Base-by-base conservation (phyloP, 2,329 filamentous ascomycete species). In the Nakataea oryzae region DNA sequence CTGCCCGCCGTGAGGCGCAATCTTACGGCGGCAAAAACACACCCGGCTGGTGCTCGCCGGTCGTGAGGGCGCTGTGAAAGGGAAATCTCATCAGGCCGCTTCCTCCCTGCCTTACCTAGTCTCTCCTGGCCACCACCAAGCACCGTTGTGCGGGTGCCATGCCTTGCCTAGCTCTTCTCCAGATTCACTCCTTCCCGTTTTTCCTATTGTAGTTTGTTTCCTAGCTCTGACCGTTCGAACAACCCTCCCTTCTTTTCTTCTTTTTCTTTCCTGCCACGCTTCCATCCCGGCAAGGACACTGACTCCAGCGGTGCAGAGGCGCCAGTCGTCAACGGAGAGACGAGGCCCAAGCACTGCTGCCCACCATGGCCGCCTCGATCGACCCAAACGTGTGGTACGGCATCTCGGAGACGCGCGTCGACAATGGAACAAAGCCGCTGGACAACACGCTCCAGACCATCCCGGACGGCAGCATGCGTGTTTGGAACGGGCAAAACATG, bases 321-420 rank as follows among this genome's bases (percentile, higher is more conserved):
- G 26, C 26, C 9, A 47, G 34, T 14, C 34, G 34, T 47, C 54
- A 17, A 55, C 24, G 30, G 26, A 58, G 26, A 47, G 8, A 50
- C n/a, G 41, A 21, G 27, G n/a, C n/a, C n/a, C 14, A n/a, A 47
- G 28, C 26, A 34, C 24, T 12, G 54, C 26, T 56, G 24, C 30
- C 54, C 50, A 21, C 50, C 24, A 61, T 61, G 59, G 29, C 59
- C n/a, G 34, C 54, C n/a, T 27, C 54, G 28, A 54, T 60, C 27
- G 59, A 61, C 54, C 24, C 50, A n/a, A 61, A 61, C 59, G 59
- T n/a, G 24, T 61, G 59, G 59, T 61, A 61, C 54, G 59, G 54
- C 29, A 56, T 61, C 54, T 61, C 59, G 30, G 59, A 61, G 59
- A 61, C 59, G 54, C 50, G 59, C 28, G 59, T 61, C 2, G 59